Evolutionary conservation across 768 basidiomycete genomes (phyloP).

Genomic region (Leccinum uliginosum): DNA sequence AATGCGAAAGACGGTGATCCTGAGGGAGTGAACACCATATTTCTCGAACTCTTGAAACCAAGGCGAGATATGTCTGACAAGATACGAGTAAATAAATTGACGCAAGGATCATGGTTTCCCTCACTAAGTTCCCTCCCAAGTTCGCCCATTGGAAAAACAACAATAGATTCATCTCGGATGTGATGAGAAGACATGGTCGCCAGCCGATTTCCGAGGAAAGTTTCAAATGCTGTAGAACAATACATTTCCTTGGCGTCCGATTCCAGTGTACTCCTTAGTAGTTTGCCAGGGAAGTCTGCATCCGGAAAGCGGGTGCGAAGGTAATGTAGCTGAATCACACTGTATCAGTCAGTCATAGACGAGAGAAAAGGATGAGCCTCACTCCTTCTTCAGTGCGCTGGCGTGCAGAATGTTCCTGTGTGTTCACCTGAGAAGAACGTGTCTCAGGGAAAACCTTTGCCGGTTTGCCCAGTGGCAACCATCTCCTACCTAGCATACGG

Average conservation of each 20-base stretch:
- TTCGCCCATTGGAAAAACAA: conserved; percentile 66
- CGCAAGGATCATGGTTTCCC: conserved; percentile 15
- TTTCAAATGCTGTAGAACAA: conserved; percentile 48
- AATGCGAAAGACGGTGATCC: conserved; percentile 44
- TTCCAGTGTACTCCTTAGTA: conserved; percentile 54
- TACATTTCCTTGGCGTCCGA: conserved; percentile 38
- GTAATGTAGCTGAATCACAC: conserved; percentile 55
- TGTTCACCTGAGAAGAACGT: conserved; percentile 32
- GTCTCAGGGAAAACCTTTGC: conserved; percentile 58
- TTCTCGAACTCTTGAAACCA: conserved; percentile 21
- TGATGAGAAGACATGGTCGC: conserved; percentile 34
- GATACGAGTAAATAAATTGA: conserved; percentile 3
- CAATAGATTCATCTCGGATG: conserved; percentile 27
- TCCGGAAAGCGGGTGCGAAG: conserved; percentile 69
- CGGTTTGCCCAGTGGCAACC: conserved; percentile 30
- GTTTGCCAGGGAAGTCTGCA: conserved; percentile 64
- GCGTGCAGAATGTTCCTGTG: conserved; percentile 32
- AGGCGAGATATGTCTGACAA: conserved; percentile 46
- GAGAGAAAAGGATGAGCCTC: conserved; percentile 13
- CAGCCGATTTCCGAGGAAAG: conserved; percentile 52
- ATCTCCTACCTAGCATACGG: conserved; percentile 26
- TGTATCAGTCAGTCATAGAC: background rate
- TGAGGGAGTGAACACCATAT: conserved; percentile 30
- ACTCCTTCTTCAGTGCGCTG: conserved; percentile 68
- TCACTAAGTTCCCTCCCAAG: conserved; percentile 56